These are phyloP conservation scores for Venturia carpophila DNA, from an alignment of 2,329 filamentous ascomycete genomes.

Conservation along the genomic window DNA sequence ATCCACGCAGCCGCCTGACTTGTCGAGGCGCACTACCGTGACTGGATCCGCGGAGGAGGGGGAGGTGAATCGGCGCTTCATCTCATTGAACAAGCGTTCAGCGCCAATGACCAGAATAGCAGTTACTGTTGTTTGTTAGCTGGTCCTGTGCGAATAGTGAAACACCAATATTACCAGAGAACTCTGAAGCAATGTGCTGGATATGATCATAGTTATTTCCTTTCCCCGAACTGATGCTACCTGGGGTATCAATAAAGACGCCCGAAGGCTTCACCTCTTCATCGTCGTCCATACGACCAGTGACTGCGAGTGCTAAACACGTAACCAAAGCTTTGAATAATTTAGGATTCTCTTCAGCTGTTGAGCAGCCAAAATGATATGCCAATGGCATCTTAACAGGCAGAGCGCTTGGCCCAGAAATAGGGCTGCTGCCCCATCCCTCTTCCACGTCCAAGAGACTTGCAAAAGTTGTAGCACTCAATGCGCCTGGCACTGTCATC, in stretches of 20 bases:
- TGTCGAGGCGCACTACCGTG: constrained; percentile 68
- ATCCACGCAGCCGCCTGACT: constrained; percentile 77
- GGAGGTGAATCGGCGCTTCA: constrained; percentile 58
- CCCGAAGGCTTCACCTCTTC: constrained; percentile 62
- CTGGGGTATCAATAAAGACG: constrained; percentile 78
- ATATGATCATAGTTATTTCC: constrained; percentile 64
- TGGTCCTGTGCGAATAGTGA: constrained; percentile 6
- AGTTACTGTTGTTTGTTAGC: background rate
- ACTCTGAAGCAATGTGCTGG: constrained; percentile 66
- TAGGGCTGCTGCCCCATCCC: constrained; percentile 77
- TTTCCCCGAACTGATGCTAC: constrained; percentile 57
- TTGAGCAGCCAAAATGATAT: constrained; percentile 74
- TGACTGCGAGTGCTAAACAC: constrained; percentile 69
- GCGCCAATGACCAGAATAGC: constrained; percentile 71
- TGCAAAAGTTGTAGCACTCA: constrained; percentile 80
- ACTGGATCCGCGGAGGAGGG: constrained; percentile 57
- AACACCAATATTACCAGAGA: constrained; percentile 44
- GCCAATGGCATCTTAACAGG: constrained; percentile 89
- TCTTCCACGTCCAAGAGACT: constrained; percentile 82
- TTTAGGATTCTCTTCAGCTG: constrained; percentile 61
- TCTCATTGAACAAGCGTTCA: constrained; percentile 64
- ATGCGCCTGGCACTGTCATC: constrained; percentile 55
- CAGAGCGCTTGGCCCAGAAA: constrained; percentile 77
- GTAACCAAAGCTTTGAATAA: constrained; percentile 69
- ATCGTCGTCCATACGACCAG: constrained; percentile 70